phyloP scores from a whole-genome alignment of 2,329 filamentous ascomycete species.

The Leptographium galeiforme region DNA sequence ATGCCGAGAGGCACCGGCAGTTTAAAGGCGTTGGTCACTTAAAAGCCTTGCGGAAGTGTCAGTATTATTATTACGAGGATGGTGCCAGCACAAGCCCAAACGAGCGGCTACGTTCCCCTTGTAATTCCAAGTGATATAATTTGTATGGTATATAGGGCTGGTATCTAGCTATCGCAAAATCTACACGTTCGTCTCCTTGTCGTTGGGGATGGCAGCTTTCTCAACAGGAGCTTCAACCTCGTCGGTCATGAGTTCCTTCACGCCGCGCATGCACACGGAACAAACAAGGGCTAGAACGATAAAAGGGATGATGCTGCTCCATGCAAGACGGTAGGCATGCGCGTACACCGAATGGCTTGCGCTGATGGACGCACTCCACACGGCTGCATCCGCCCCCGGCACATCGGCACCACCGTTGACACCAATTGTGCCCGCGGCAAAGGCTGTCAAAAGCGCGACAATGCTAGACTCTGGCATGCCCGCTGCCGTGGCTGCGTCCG shows the following conservation, averaged over 20 bases:
- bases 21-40: too few species aligned
- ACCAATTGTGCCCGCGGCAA: constrained; percentile 20
- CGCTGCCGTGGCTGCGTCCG: constrained; percentile 25
- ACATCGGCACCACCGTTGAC: constrained; percentile 15
- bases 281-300: constrained; percentile 32
- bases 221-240: constrained; percentile 39
- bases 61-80: too few species aligned
- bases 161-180: too few species aligned
- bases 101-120: too few species aligned
- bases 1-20: too few species aligned
- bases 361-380: constrained; percentile 23
- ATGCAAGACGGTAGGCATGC: constrained; percentile 33
- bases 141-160: too few species aligned
- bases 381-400: constrained; percentile 21
- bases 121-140: too few species aligned
- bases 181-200: background rate
- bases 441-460: constrained; percentile 22
- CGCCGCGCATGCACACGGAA: constrained; percentile 29
- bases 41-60: too few species aligned
- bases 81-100: too few species aligned
- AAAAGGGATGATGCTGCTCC: constrained; percentile 37
- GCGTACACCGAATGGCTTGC: constrained; percentile 32
- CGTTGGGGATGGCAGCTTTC: constrained; percentile 11
- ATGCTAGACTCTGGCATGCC: constrained; percentile 27
- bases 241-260: constrained; percentile 39